A percentile compares a stretch with the other conserved stretches of the same genome.
phyloP scores from a whole-genome alignment of 1,139 yeast genomes.

The Sugiyamaella castrensis region DNA sequence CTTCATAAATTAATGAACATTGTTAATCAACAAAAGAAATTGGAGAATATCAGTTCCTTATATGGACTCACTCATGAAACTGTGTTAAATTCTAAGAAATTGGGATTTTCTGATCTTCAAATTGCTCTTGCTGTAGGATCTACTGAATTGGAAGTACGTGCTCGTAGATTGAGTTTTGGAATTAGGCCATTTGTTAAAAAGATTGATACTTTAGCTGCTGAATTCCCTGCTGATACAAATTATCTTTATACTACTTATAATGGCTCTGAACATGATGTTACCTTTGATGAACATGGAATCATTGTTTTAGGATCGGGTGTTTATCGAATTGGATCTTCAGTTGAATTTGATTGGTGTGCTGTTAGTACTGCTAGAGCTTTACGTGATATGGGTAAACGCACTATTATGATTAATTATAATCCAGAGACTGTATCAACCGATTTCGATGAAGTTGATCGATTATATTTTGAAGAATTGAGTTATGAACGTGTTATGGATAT shows the following conservation, averaged over 20 bases:
- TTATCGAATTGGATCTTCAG: constrained; percentile 97
- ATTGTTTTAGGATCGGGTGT: constrained; percentile 98
- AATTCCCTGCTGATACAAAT: constrained; percentile 96
- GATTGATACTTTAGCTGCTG: constrained; percentile 97
- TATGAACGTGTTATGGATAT: constrained; percentile 97
- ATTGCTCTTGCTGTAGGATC: constrained; percentile 72
- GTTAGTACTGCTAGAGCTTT: constrained; percentile 94
- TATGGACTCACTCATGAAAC: constrained; percentile 61
- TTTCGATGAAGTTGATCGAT: constrained; percentile 95
- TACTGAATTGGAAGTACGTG: constrained; percentile 75
- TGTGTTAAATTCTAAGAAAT: constrained; percentile 78
- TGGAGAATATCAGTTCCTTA: constrained; percentile 62
- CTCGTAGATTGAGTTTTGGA: constrained; percentile 69
- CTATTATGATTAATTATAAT: constrained; percentile 95
- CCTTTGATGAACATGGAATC: constrained; percentile 85
- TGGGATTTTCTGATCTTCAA: constrained; percentile 94
- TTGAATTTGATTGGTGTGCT: constrained; percentile 99
- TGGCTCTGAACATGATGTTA: constrained; percentile 81
- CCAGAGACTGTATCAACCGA: constrained; percentile 99
- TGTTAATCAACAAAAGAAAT: constrained; percentile 79
- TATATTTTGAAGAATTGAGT: constrained; percentile 91
- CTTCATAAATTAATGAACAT: constrained; percentile 86
- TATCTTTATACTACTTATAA: constrained; percentile 95
- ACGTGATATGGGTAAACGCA: constrained; percentile 80
- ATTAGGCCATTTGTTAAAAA: constrained; percentile 92